Evolutionary conservation across 495 filamentous ascomycete genomes (phyloP).

Genomic region (Rusavskia elegans): DNA sequence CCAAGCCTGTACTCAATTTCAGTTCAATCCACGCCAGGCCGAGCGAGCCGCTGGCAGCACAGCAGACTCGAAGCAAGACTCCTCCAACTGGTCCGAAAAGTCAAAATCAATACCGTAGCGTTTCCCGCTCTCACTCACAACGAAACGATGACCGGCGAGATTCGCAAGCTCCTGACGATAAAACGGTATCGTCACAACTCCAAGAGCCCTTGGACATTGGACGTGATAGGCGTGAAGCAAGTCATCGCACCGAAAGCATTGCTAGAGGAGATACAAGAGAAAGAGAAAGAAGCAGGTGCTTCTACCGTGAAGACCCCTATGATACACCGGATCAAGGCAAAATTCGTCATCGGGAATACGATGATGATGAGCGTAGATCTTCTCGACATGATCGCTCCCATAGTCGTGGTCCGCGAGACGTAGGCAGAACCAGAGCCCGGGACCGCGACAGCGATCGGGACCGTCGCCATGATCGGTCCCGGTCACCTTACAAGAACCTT

Average conservation of each 20-base stretch:
- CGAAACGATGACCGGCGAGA: neutral
- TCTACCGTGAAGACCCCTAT: conserved; percentile 3
- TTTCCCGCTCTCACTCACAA: neutral
- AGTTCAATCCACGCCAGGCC: conserved; percentile 3
- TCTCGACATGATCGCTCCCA: neutral
- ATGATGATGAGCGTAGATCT: neutral
- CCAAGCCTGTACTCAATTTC: conserved; percentile 7
- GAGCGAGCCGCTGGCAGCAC: conserved; percentile 3
- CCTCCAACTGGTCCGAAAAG: neutral
- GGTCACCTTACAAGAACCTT: neutral
- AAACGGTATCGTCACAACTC: neutral
- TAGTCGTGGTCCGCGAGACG: neutral
- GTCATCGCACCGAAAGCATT: neutral
- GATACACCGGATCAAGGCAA: conserved; percentile 3
- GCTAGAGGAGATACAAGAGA: conserved; percentile 11
- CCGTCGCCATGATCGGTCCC: neutral
- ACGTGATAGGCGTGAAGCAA: neutral
- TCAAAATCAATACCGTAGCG: neutral
- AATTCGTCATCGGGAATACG: neutral
- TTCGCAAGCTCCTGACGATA: neutral
- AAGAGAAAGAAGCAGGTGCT: conserved; percentile 14
- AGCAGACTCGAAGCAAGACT: neutral
- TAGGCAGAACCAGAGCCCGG: neutral
- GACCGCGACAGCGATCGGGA: neutral
- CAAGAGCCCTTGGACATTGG: neutral